These are phyloP conservation scores for Vigna hirtella DNA, from an alignment of 306 rosid genomes.

Conservation along the genomic window DNA sequence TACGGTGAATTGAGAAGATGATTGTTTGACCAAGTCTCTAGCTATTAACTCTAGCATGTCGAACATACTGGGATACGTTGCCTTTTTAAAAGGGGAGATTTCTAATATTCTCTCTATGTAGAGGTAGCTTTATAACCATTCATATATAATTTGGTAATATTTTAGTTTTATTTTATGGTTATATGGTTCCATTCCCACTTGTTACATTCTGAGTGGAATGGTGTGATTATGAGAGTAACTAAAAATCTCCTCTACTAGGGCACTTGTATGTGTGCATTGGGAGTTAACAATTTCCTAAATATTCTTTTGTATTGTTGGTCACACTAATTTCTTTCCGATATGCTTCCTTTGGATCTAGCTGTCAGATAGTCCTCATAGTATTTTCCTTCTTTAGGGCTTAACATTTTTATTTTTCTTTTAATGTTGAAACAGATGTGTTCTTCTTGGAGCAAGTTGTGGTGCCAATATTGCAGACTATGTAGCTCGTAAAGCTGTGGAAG, in stretches of 20 bases:
- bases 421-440: constrained; percentile 81
- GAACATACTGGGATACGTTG: constrained; percentile 6
- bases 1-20: constrained; percentile 17
- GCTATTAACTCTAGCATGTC: background rate
- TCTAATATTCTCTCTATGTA: background rate
- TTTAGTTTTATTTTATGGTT: background rate
- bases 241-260: constrained; percentile 7
- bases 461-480: constrained; percentile 94
- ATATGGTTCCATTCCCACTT: background rate
- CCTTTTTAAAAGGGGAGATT: background rate
- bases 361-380: constrained; percentile 15
- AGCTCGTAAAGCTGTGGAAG: constrained; percentile 87
- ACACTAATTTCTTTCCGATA: background rate
- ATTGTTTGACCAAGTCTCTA: constrained; percentile 8
- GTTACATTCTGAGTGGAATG: constrained; percentile 8
- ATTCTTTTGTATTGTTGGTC: constrained; percentile 23
- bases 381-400: constrained; percentile 32
- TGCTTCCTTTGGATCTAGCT: constrained; percentile 35
- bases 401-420: constrained; percentile 14
- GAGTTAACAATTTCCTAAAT: constrained; percentile 23
- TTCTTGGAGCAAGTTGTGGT: constrained; percentile 94
- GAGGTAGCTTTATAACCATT: background rate
- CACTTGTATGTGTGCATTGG: constrained; percentile 22
- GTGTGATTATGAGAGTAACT: background rate
- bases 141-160: background rate